Base-by-base conservation (phyloP, 129 eudicot species). In the Logfia minima region DNA sequence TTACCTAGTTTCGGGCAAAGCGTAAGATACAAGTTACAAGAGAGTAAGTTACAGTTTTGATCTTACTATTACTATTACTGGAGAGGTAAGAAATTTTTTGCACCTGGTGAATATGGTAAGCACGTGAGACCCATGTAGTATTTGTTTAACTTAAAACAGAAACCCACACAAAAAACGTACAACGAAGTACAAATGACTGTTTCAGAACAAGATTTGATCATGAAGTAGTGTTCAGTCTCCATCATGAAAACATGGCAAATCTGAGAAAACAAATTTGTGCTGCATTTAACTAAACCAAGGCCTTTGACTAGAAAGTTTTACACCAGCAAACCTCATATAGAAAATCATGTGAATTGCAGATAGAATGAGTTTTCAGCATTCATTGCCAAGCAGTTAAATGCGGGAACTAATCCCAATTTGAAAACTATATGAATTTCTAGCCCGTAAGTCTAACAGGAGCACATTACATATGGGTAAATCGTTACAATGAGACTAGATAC, bases 401-500 rank as follows among this genome's bases (percentile, higher is more conserved):
- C 18, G 29, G 65, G 23, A 58, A 66, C 29, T 34, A 75, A 37
- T n/a, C 75, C 19, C 22, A 37, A 39, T 19, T 21, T 4, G 17
- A 39, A 35, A 68, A 22, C 13, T 10, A n/a, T 37, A 24, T 7
- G 34, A 39, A 68, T 18, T 68, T 41, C 53, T 39, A 68, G 31
- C 41, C 53, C 53, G 16, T 16, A 35, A 39, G 72, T 68, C 72
- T 68, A 68, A 41, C 72, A 37, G 5, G 55, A 68, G 53, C 48
- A 67, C 37, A 67, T 41, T 4, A 5, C 24, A 24, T 68, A 68
- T 68, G 52, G 31, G 72, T 68, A 68, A 3, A 68, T 68, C 72
- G 10, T 68, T 37, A 68, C 72, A 68, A 68, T 41, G 31, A 39
- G 41, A 68, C 55, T 71, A 79, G 56, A 68, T 32, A 71, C 68